Conservation (phyloP, 148 eudicot genomes). For the Amaranthus palmeri region DNA sequence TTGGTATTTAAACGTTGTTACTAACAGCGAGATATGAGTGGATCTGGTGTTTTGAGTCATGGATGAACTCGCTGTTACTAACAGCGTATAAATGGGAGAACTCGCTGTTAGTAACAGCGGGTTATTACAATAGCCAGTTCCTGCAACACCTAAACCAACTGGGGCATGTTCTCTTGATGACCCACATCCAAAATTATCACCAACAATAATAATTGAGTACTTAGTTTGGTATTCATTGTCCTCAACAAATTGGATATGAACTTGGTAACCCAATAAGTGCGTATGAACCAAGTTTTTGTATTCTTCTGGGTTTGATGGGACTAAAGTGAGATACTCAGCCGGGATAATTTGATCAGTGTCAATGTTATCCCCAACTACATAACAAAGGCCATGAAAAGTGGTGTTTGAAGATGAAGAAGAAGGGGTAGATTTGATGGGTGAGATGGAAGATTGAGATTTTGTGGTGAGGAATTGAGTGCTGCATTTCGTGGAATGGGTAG, state of each 20-base stretch:
- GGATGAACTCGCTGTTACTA: too few species aligned
- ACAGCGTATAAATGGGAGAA: too few species aligned
- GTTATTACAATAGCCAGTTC: slow-evolving; percentile 68
- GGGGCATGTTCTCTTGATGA: slow-evolving; percentile 95
- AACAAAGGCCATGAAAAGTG: slow-evolving; percentile 78
- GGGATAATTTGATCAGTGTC: slow-evolving; percentile 99
- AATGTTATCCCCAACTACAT: slow-evolving; percentile 92
- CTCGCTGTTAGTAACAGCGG: too few species aligned
- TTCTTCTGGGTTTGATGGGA: slow-evolving; percentile 92
- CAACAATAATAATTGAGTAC: slow-evolving; percentile 66
- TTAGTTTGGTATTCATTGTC: slow-evolving; percentile 41
- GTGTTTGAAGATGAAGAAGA: slow-evolving; percentile 28
- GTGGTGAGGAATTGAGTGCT: slow-evolving; percentile 26
- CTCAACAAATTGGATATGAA: slow-evolving; percentile 37
- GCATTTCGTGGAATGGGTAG: slow-evolving; percentile 27
- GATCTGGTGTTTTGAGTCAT: too few species aligned
- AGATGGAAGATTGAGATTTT: neutral
- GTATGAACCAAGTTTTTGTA: slow-evolving; percentile 79
- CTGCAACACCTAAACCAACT: slow-evolving; percentile 81
- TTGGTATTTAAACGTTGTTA: too few species aligned
- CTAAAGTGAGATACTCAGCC: slow-evolving; percentile 85
- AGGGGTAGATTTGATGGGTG: slow-evolving; percentile 26
- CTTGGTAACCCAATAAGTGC: slow-evolving; percentile 67
- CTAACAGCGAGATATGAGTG: too few species aligned
- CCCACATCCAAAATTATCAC: slow-evolving; percentile 89